Base-by-base conservation (phyloP, 2,329 filamentous ascomycete genomes). In the Xylaria sp. region DNA sequence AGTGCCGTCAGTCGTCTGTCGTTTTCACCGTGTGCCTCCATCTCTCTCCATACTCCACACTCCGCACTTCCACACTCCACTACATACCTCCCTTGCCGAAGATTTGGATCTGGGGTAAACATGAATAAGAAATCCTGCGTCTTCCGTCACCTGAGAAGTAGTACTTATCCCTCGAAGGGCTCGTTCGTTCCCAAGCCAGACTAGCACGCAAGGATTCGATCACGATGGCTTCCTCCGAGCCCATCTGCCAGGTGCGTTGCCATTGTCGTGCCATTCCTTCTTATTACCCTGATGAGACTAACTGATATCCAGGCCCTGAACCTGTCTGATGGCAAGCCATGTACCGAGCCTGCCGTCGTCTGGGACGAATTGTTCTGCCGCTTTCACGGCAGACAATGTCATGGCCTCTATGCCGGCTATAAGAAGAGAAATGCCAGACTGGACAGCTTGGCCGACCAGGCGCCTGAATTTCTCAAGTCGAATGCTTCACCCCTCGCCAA, bases 331-430 rank as follows among this genome's bases (percentile, higher is more conserved):
- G 53, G 55, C 10, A 53, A 58, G 30, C 44, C 10, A 42, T 63
- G 61, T 39, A 57, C 52, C 5, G 46, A 52, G 34, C 3, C 49
- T 18, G 61, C 61, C 0, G 23, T 37, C 4, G 58, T 60, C 30
- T 63, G 59, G 61, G 61, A 63, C 54, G 30, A 52, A 18, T 37
- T 63, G 10, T 59, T 60, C 55, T 63, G 61, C 39, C 51, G 49
- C 16, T 63, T 63, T 39, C 58, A 61, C 19, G 74, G 75, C 0
- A 73, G 70, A 57, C 75, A 78, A 64, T 76, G 73, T 59, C 71
- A 76, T 64, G 76, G 75, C 63, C 70, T 81, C 3, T 81, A 81
- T 66, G 72, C 73, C 54, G 79, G 78, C 7, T 81, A 81, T 68
- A 80, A 80, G 63, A 73, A 69, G 47, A 76, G 78, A 48, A 80